These are phyloP conservation scores for Aegilops longissima DNA, from an alignment of 176 grass and related monocot genomes.

Conservation along the genomic window DNA sequence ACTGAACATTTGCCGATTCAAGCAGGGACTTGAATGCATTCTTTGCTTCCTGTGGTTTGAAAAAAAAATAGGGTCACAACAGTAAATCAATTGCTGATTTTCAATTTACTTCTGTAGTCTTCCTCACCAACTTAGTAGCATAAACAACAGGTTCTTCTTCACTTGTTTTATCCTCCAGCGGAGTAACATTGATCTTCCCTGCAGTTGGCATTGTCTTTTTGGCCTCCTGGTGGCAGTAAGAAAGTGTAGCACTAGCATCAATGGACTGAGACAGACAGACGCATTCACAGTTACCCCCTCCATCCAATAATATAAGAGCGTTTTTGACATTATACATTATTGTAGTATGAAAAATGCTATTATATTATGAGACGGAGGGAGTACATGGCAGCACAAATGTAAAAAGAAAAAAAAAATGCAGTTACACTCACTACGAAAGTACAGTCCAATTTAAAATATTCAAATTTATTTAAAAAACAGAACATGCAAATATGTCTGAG, in stretches of 20 bases:
- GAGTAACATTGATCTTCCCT: slow-evolving; percentile 67
- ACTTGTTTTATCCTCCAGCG: slow-evolving; percentile 70
- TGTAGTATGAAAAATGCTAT: too few species aligned
- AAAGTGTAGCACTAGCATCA: neutral
- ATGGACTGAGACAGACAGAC: neutral
- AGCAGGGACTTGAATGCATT: slow-evolving; percentile 86
- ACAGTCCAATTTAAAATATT: neutral
- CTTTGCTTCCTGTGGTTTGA: slow-evolving; percentile 71
- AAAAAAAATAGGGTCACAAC: neutral
- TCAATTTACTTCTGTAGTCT: slow-evolving; percentile 17
- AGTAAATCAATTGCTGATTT: slow-evolving; percentile 6
- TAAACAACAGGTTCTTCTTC: slow-evolving; percentile 71
- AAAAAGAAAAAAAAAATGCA: neutral
- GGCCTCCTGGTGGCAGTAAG: slow-evolving; percentile 54
- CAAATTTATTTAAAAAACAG: neutral
- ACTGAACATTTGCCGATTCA: slow-evolving; percentile 73
- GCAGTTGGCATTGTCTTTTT: slow-evolving; percentile 65
- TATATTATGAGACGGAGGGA: too few species aligned
- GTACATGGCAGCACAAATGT: neutral
- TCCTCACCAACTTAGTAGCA: slow-evolving; percentile 83
- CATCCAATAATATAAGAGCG: too few species aligned
- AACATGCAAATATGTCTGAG: neutral
- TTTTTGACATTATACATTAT: too few species aligned
- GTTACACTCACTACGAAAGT: neutral
- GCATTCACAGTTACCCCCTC: neutral